Evolutionary conservation across 139 green algal genomes (phyloP).

Genomic region (Trebouxia sp.): DNA sequence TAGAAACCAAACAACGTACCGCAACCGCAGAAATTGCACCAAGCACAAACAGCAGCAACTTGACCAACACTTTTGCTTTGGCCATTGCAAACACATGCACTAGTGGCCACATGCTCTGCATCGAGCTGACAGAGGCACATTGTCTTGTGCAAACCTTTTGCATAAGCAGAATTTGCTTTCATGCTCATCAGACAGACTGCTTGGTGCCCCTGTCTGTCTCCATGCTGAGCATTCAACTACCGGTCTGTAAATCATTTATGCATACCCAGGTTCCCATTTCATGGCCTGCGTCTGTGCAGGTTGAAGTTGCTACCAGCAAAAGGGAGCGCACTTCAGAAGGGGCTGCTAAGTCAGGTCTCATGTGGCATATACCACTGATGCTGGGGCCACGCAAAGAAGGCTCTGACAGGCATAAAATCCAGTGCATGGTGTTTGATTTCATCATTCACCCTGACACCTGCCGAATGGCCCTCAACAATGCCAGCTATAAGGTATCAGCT

Average conservation of each 20-base stretch:
- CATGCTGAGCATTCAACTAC: neutral
- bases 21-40: too few species aligned
- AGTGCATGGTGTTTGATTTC: slow-evolving; percentile 58
- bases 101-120: too few species aligned
- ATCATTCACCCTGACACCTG: slow-evolving; percentile 59
- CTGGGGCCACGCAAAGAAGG: slow-evolving; percentile 37
- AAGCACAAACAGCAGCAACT: neutral
- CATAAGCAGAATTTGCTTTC: neutral
- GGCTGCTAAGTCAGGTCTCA: neutral
- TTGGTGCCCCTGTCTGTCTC: neutral
- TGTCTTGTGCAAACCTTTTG: too few species aligned
- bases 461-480: slow-evolving; percentile 31
- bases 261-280: neutral
- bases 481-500: slow-evolving; percentile 34
- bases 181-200: neutral
- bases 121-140: too few species aligned
- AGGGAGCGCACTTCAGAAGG: neutral
- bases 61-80: neutral
- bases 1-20: too few species aligned
- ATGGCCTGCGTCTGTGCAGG: neutral
- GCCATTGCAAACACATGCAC: too few species aligned
- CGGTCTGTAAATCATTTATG: neutral
- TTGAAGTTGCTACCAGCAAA: slow-evolving; percentile 12
- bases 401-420: slow-evolving; percentile 48
- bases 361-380: slow-evolving; percentile 23